Conservation (phyloP, 2,329 filamentous ascomycete genomes). For the Neofusicoccum cordaticola region DNA sequence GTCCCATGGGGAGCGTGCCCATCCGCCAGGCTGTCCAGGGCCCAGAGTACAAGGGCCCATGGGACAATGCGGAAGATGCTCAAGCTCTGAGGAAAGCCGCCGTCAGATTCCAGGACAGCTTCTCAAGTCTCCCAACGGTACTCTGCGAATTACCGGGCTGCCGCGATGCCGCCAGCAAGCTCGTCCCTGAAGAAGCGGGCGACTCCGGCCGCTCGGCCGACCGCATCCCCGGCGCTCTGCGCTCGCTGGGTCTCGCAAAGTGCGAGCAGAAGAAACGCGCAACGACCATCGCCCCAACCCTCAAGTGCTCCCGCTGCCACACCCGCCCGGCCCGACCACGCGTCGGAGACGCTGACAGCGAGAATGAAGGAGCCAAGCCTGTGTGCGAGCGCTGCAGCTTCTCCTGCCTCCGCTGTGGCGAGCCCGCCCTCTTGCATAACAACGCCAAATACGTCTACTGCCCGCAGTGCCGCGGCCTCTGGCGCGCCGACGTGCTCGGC, state of each 20-base stretch:
- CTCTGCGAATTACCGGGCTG: conserved; percentile 27
- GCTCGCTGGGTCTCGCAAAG: neutral
- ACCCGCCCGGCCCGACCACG: conserved; percentile 28
- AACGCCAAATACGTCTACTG: conserved; percentile 21
- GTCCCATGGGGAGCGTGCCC: conserved; percentile 42
- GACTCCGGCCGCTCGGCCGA: conserved; percentile 40
- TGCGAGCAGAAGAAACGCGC: neutral
- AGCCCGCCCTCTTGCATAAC: conserved; percentile 19
- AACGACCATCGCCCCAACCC: neutral
- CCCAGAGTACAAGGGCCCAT: conserved; percentile 41
- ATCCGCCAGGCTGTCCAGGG: conserved; percentile 47
- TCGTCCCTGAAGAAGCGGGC: conserved; percentile 36
- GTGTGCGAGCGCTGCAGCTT: conserved; percentile 44
- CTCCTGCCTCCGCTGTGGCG: conserved; percentile 41
- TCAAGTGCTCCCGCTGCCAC: conserved; percentile 34
- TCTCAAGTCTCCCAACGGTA: conserved; percentile 20
- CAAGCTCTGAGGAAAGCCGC: conserved; percentile 29
- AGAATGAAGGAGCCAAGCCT: neutral
- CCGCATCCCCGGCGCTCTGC: conserved; percentile 41
- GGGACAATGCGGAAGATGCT: conserved; percentile 27
- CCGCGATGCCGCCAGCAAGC: conserved; percentile 30
- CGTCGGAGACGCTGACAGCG: neutral
- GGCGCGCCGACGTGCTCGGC: conserved; percentile 11
- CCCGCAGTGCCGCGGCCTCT: neutral
- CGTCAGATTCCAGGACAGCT: conserved; percentile 30